These are phyloP conservation scores for Liriodendron chinense DNA, from an alignment of 164 flowering plant genomes.

Conservation along the genomic window DNA sequence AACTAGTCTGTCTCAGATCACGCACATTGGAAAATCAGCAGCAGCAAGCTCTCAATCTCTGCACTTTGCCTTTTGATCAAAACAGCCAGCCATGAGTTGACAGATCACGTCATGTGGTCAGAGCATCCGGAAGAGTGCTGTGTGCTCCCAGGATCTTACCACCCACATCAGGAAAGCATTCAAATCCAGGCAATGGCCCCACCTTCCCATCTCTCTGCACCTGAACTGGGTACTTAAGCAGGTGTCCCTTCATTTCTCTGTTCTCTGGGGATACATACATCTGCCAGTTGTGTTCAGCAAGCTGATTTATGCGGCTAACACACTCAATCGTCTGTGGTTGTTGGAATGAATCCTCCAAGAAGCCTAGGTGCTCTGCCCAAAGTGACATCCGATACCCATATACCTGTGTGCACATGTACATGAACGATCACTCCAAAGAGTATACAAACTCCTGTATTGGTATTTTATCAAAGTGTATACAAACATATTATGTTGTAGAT, in stretches of 20 bases:
- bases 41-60: background rate
- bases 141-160: slow-evolving; percentile 73
- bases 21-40: background rate
- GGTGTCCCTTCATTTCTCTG: slow-evolving; percentile 50
- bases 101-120: slow-evolving; percentile 44
- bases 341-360: slow-evolving; percentile 38
- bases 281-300: slow-evolving; percentile 55
- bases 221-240: slow-evolving; percentile 58
- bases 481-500: too few relatives aligned
- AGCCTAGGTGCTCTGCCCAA: slow-evolving; percentile 71
- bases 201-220: slow-evolving; percentile 49
- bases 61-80: background rate
- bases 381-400: slow-evolving; percentile 79
- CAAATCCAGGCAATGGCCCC: slow-evolving; percentile 45
- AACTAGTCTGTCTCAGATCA: background rate
- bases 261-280: slow-evolving; percentile 31
- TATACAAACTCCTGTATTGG: background rate
- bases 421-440: background rate
- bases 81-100: background rate
- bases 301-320: slow-evolving; percentile 39
- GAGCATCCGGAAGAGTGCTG: slow-evolving; percentile 66
- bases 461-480: too few relatives aligned
- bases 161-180: slow-evolving; percentile 77
- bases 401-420: slow-evolving; percentile 33
- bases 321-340: slow-evolving; percentile 49